These are phyloP conservation scores for Aaosphaeria arxii DNA, from an alignment of 2,329 filamentous ascomycete species.

Conservation along the genomic window DNA sequence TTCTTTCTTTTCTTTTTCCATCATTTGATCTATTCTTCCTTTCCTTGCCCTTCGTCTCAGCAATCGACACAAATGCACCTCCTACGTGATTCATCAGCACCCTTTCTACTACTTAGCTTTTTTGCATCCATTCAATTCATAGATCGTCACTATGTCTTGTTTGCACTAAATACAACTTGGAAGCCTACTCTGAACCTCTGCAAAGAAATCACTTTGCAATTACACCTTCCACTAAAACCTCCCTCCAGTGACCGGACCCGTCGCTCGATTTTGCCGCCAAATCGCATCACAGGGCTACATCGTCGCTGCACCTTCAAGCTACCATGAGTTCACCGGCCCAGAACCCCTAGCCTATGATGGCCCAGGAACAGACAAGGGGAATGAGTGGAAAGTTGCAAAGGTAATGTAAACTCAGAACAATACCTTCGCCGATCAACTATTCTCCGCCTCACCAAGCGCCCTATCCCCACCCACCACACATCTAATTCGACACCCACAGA, in stretches of 20 bases:
- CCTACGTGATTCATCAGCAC: no score
- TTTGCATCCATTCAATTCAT: no score
- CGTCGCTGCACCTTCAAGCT: slow-evolving; percentile 83
- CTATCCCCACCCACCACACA: not conserved
- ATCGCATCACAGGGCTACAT: slow-evolving; percentile 93
- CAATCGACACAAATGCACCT: no score
- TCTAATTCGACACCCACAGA: slow-evolving; percentile 46
- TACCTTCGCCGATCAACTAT: not conserved
- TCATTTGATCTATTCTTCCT: not conserved
- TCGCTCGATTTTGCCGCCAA: slow-evolving; percentile 83
- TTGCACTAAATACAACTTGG: no score
- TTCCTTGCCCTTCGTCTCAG: no score
- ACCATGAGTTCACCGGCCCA: slow-evolving; percentile 88
- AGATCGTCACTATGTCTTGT: no score
- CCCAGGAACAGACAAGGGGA: slow-evolving; percentile 83
- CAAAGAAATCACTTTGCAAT: no score
- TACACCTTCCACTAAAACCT: not conserved
- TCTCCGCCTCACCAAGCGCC: not conserved
- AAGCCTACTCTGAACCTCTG: no score
- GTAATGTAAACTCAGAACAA: slow-evolving; percentile 35
- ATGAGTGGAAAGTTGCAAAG: slow-evolving; percentile 81
- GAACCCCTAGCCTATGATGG: slow-evolving; percentile 82
- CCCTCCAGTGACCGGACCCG: slow-evolving; percentile 72
- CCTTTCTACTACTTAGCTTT: no score
- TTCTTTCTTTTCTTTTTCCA: not conserved